Conservation (phyloP, 176 grass and related monocot species). For the Avena insularis region DNA sequence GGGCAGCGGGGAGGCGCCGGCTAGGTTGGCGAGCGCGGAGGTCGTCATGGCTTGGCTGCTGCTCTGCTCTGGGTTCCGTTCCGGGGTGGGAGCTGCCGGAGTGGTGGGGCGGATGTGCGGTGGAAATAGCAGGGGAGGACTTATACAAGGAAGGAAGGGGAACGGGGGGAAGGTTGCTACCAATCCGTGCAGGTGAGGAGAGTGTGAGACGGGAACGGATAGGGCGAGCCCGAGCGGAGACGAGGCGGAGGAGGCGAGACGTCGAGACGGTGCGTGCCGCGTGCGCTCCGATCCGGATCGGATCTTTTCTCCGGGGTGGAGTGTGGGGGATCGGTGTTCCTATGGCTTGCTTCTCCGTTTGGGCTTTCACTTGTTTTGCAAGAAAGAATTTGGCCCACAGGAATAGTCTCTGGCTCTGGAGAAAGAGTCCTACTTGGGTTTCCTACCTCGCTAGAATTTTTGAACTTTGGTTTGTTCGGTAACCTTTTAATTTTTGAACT, state of each 20-base stretch:
- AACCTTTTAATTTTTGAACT: neutral
- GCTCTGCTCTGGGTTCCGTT: neutral
- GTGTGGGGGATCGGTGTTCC: constrained; percentile 11
- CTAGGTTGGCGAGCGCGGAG: constrained; percentile 40
- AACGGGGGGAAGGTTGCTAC: neutral
- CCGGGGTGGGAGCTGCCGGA: neutral
- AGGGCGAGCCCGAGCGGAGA: constrained; percentile 21
- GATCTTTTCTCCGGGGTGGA: constrained; percentile 26
- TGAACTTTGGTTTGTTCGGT: neutral
- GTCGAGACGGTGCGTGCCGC: neutral
- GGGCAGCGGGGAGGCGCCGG: constrained; percentile 36
- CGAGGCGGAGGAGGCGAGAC: neutral
- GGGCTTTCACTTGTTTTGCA: constrained; percentile 34
- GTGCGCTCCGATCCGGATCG: neutral
- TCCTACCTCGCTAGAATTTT: neutral
- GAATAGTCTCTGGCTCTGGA: neutral
- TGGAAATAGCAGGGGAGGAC: neutral
- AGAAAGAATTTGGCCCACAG: constrained; percentile 42
- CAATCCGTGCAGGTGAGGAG: neutral
- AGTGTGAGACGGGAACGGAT: constrained; percentile 39
- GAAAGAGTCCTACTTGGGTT: neutral
- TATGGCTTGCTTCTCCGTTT: neutral
- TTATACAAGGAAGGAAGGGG: constrained; percentile 35
- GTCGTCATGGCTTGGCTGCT: constrained; percentile 41
- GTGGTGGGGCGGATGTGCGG: neutral